Percentiles rank a stretch among this genome's conserved stretches.
Evolutionary conservation across 2,329 filamentous ascomycete species (phyloP).

Genomic region (Dactylellina haptotyla): DNA sequence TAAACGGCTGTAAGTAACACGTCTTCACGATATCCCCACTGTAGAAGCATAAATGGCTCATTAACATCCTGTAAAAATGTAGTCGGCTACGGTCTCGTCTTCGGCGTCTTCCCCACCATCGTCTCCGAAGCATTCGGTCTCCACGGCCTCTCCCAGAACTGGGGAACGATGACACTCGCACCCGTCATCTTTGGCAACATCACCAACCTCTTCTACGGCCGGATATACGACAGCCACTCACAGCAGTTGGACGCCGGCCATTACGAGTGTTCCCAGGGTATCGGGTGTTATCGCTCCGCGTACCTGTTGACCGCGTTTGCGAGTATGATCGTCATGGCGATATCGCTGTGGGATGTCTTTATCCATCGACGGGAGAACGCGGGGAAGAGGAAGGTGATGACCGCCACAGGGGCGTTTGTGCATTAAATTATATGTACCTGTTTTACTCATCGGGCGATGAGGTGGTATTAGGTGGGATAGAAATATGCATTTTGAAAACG

Average conservation of each 20-base stretch:
- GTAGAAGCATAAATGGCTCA: not conserved
- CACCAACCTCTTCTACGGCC: conserved; percentile 87
- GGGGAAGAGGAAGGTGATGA: conserved; percentile 49
- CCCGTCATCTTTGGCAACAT: conserved; percentile 88
- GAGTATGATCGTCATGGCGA: conserved; percentile 39
- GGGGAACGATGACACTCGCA: conserved; percentile 92
- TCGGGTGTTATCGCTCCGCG: conserved; percentile 42
- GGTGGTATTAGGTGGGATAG: not conserved
- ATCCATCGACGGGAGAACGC: conserved; percentile 29
- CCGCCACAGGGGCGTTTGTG: conserved; percentile 42
- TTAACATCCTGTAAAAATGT: not conserved
- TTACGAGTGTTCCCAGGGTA: conserved; percentile 35
- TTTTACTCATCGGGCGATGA: not conserved
- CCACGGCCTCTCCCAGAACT: conserved; percentile 88
- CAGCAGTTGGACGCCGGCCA: conserved; percentile 28
- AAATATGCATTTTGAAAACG: conserved; percentile 9
- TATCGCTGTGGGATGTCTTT: conserved; percentile 45
- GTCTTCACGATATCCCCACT: not conserved
- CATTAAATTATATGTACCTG: conserved; percentile 10
- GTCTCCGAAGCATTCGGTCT: conserved; percentile 92
- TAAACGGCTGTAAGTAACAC: conserved; percentile 71
- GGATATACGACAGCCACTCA: conserved; percentile 82
- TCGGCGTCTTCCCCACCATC: conserved; percentile 91
- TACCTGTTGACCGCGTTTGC: conserved; percentile 38
- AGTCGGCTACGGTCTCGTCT: conserved; percentile 89